Conservation (phyloP, 1,284 basidiomycete species). For the Amylostereum chailletii region DNA sequence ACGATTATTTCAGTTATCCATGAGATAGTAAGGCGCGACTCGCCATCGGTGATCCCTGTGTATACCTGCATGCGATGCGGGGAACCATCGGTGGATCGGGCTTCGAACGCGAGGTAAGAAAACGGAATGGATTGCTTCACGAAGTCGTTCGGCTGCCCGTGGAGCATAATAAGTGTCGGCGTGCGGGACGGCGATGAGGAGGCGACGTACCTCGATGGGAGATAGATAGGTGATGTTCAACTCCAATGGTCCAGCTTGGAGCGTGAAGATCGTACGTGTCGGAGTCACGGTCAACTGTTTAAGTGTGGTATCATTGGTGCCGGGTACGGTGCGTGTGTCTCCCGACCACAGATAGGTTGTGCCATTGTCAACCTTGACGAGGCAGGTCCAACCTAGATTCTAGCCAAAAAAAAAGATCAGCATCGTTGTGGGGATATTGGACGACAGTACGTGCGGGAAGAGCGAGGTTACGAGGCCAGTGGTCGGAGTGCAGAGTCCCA, state of each 20-base stretch:
- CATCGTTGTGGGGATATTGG: too few relatives aligned
- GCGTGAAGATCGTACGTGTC: constrained; percentile 9
- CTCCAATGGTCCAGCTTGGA: constrained; percentile 8
- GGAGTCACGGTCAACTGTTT: constrained; percentile 3
- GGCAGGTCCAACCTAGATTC: background rate
- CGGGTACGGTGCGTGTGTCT: too few relatives aligned
- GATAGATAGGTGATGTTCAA: constrained; percentile 10
- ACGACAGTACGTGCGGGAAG: too few relatives aligned
- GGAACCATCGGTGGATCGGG: constrained; percentile 8
- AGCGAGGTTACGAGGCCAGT: too few relatives aligned
- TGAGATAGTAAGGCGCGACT: background rate
- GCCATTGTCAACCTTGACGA: background rate
- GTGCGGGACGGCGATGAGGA: background rate
- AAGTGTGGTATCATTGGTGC: background rate
- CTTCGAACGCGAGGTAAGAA: constrained; percentile 11
- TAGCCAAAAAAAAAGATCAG: background rate
- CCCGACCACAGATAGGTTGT: background rate
- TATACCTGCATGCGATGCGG: constrained; percentile 12
- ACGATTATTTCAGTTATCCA: background rate
- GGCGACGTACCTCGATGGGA: constrained; percentile 11
- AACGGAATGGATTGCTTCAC: constrained; percentile 14
- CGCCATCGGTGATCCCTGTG: constrained; percentile 10
- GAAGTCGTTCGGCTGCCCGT: constrained; percentile 10
- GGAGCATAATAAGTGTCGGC: background rate
- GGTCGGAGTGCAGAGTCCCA: too few relatives aligned